These are phyloP conservation scores for Thalassia testudinum DNA, from an alignment of 116 monocot genomes.

Conservation along the genomic window DNA sequence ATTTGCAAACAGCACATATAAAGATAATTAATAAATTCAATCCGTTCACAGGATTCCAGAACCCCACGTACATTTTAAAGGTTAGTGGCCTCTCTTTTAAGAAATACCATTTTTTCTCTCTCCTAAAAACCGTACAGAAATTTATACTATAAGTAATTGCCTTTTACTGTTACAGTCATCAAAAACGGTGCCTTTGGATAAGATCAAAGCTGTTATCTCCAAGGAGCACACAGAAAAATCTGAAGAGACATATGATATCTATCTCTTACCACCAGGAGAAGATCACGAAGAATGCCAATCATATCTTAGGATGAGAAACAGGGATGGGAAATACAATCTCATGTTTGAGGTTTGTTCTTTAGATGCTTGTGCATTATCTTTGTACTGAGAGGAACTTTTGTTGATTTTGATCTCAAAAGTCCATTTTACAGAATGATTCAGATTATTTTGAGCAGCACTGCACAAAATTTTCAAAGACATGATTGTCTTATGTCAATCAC, in stretches of 20 bases:
- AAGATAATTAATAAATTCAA: conserved; percentile 99
- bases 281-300: conserved; percentile 99
- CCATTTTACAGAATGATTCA: no score
- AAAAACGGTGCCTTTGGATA: conserved; percentile 33
- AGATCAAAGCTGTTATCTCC: conserved; percentile 69
- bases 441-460: no score
- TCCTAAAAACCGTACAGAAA: background rate
- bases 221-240: conserved; percentile 49
- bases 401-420: no score
- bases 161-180: conserved; percentile 51
- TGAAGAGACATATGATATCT: conserved; percentile 98
- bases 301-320: conserved; percentile 97
- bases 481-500: no score
- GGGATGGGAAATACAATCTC: conserved; percentile 98
- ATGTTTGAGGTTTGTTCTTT: conserved; percentile 86
- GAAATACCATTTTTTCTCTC: no score
- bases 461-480: no score
- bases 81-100: conserved; percentile 19
- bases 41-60: conserved; percentile 97
- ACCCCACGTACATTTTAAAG: conserved; percentile 98
- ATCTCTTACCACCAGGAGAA: conserved; percentile 96
- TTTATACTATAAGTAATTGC: background rate
- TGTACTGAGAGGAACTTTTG: no score
- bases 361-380: no score
- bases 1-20: conserved; percentile 94